phyloP scores from a whole-genome alignment of 306 rosid species.

The Malus fusca region DNA sequence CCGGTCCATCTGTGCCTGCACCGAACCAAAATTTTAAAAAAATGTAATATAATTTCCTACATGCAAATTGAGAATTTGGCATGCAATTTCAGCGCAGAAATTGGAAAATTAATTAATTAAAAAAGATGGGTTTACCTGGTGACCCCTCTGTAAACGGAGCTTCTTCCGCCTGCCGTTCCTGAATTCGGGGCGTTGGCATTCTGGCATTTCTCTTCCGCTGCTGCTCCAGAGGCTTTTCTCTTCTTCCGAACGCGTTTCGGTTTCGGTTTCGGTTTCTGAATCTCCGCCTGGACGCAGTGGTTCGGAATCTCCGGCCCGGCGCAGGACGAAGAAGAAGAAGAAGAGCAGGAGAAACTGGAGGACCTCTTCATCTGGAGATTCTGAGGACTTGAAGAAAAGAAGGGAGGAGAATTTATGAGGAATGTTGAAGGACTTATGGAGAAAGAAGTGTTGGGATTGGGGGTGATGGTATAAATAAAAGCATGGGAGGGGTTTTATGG shows the following conservation, averaged over 20 bases:
- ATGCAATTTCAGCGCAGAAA: background rate
- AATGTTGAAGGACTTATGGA: background rate
- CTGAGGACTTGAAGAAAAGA: background rate
- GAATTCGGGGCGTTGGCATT: conserved; percentile 5
- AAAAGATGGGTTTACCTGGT: conserved; percentile 43
- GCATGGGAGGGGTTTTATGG: background rate
- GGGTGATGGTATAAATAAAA: background rate
- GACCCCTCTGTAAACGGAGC: conserved; percentile 91
- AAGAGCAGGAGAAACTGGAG: conserved; percentile 30
- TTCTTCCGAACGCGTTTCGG: conserved; percentile 28
- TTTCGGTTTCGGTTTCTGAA: conserved; percentile 6
- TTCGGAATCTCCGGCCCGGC: conserved; percentile 11
- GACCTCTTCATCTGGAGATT: conserved; percentile 58
- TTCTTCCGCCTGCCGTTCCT: conserved; percentile 33
- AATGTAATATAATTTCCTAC: conserved; percentile 18
- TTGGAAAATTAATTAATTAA: background rate
- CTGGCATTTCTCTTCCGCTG: conserved; percentile 20
- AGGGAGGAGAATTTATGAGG: background rate
- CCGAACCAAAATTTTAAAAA: background rate
- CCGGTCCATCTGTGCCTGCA: conserved; percentile 96
- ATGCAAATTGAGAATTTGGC: conserved; percentile 30
- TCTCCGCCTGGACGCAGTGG: background rate
- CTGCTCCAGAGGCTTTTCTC: background rate
- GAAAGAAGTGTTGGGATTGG: background rate
- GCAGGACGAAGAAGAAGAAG: conserved; percentile 37